These are phyloP conservation scores for Rhinocladiella similis DNA, from an alignment of 2,329 filamentous ascomycete genomes.

Conservation along the genomic window DNA sequence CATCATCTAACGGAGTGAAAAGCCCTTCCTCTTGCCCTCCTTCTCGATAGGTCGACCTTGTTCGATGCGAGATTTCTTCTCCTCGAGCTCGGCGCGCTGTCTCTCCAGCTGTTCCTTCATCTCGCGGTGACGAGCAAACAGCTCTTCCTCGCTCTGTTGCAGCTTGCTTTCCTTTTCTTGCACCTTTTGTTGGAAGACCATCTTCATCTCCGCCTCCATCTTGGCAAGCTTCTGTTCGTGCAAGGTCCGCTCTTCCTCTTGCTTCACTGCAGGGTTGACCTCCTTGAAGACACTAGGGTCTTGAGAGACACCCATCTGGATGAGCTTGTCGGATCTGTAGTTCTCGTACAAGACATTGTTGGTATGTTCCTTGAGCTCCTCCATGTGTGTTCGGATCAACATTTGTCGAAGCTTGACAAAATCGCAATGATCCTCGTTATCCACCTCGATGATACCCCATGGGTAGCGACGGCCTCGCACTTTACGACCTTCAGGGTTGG, in stretches of 20 bases:
- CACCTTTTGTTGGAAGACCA: conserved; percentile 99
- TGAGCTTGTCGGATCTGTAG: conserved; percentile 99
- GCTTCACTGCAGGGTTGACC: conserved; percentile 99
- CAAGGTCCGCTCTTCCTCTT: conserved; percentile 95
- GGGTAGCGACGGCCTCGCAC: conserved; percentile 95
- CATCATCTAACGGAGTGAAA: conserved; percentile 82
- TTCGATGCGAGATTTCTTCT: conserved; percentile 96
- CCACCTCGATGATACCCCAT: conserved; percentile 98
- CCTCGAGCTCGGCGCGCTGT: conserved; percentile 90
- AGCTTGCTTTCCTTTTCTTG: conserved; percentile 99
- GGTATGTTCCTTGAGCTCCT: conserved; percentile 99
- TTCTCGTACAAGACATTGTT: conserved; percentile 99
- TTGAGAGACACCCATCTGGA: conserved; percentile 96
- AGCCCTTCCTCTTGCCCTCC: conserved; percentile 98
- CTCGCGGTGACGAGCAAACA: conserved; percentile 96
- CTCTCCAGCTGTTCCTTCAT: conserved; percentile 99
- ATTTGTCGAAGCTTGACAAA: conserved; percentile 99
- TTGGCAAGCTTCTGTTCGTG: conserved; percentile 99
- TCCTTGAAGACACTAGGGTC: conserved; percentile 99
- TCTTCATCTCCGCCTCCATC: conserved; percentile 99
- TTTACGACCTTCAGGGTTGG: conserved; percentile 86
- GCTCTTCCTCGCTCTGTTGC: conserved; percentile 98
- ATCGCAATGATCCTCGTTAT: conserved; percentile 99
- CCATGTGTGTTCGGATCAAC: conserved; percentile 99
- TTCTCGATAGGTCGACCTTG: conserved; percentile 94